Conservation (phyloP, 2,329 filamentous ascomycete genomes). For the Coniochaeta sp. region DNA sequence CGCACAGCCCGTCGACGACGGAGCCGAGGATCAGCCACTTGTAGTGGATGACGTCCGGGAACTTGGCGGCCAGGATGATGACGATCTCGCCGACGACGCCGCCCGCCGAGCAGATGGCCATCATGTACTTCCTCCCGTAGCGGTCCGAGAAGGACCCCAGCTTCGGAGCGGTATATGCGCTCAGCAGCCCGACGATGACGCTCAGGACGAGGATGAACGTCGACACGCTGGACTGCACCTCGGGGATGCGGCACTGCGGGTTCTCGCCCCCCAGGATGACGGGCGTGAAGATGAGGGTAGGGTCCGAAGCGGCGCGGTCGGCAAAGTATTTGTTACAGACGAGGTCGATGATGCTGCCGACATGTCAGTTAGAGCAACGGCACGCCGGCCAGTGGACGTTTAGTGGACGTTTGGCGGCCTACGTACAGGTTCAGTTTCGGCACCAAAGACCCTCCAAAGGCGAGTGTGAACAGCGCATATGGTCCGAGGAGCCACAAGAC, state of each 20-base stretch:
- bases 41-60: conserved; percentile 65
- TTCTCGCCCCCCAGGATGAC: conserved; percentile 64
- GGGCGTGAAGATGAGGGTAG: conserved; percentile 52
- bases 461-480: conserved; percentile 74
- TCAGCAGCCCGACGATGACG: conserved; percentile 67
- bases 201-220: conserved; percentile 72
- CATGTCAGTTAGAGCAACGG: conserved; percentile 3
- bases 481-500: conserved; percentile 78
- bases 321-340: conserved; percentile 79
- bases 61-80: conserved; percentile 70
- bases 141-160: conserved; percentile 82
- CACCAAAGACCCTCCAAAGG: conserved; percentile 79
- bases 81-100: conserved; percentile 67
- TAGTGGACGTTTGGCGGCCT: background rate
- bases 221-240: conserved; percentile 70
- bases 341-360: conserved; percentile 60
- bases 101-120: conserved; percentile 68
- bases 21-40: conserved; percentile 73
- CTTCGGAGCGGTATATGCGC: conserved; percentile 74
- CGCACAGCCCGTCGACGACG: conserved; percentile 73
- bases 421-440: conserved; percentile 74
- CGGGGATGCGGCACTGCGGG: conserved; percentile 70
- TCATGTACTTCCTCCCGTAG: conserved; percentile 68
- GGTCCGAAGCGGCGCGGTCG: conserved; percentile 53
- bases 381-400: background rate